Evolutionary conservation across 1,284 basidiomycete species (phyloP), one percentile per base, ranked within the genome.

Genomic region (Irpex sp.): DNA sequence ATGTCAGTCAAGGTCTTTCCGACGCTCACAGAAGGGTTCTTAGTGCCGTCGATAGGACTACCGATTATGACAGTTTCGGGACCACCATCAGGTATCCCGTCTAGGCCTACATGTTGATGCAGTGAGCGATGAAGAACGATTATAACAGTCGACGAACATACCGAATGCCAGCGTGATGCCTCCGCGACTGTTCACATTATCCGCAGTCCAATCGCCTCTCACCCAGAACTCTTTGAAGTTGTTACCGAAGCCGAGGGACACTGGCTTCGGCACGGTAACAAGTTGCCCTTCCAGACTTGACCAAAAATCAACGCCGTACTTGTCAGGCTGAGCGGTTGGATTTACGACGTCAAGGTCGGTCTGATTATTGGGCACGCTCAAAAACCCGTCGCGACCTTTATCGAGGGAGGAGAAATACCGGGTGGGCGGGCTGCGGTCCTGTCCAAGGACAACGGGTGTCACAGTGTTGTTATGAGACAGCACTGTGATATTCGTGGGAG

Each of bases 221-320:
- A 84, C 81, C 84, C 84, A 87, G 63, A 86, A 82, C 63, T 86
- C 84, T 15, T 81, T 80, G 68, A 79, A 87, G 11, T 64, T 72
- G 66, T 84, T 85, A 46, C 76, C 75, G 66, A 86, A 86, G 60
- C 78, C 75, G 13, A 83, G 69, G 7, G 82, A 79, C 15, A 77
- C 70, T 1, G 86, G 85, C 8, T 73, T 76, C 9, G 75, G 79
- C 43, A 87, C 75, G 2, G 78, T 81, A 21, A 87, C 85, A 1
- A 87, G 74, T 68, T 83, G 81, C 1, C 84, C 84, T 65, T 85
- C 82, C 26, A 87, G 73, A 69, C 83, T 86, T 66, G 83, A 78
- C 84, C 84, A 88, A 69, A 87, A 87, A 67, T 87, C 85, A 61
- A 87, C 69, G 6, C 85, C 85, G 68, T 76, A 86, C 36, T 72